Evolutionary conservation across 2,329 filamentous ascomycete species (phyloP), one percentile per base, ranked within the genome.

Genomic region (Neoscytalidium dimidiatum): DNA sequence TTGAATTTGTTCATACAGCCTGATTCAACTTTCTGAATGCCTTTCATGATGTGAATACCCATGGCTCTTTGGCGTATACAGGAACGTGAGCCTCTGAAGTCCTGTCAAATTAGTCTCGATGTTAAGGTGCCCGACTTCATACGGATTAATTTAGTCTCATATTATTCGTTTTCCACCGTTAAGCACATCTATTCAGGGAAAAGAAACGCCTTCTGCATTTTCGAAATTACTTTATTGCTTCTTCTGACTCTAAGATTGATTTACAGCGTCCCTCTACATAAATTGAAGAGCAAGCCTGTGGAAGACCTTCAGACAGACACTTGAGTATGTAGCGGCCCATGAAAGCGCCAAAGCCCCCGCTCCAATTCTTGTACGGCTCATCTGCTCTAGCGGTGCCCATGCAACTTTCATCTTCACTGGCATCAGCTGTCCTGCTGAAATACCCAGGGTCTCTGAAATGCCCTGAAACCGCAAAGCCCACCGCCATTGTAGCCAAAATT

Each of bases 401-500:
- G 46, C 29, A 5, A 3, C 11, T 17, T 29, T 11, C 46, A n/a
- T 26, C 26, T 51, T 51, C 13, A 26, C 6, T 17, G 46, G 46
- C 14, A 31, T n/a, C 23, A 51, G 13, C 4, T 28, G 46, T 6
- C 46, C 46, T 17, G 46, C 46, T 19, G 46, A 28, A 9, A 51
- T 31, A 11, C 33, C 35, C 35, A 57, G 17, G 0, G 4, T 41
- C 52, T 57, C 52, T 2, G 52, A 41, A 14, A 57, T 57, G 3
- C 52, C 52, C 23, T 57, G 52, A 17, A 57, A 57, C 6, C 35
- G 7, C 52, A 57, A 17, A 1, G 52, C 52, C 52, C 52, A 57
- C 21, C 52, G 33, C 52, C 52, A 43, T 17, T 57, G 35, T 3
- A 57, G 52, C 52, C 52, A 57, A 14, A 57, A 57, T 35, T 57